Evolutionary conservation across 2,329 filamentous ascomycete genomes (phyloP), one percentile per base, ranked within the genome.

Genomic region (Mariannaea elegans): DNA sequence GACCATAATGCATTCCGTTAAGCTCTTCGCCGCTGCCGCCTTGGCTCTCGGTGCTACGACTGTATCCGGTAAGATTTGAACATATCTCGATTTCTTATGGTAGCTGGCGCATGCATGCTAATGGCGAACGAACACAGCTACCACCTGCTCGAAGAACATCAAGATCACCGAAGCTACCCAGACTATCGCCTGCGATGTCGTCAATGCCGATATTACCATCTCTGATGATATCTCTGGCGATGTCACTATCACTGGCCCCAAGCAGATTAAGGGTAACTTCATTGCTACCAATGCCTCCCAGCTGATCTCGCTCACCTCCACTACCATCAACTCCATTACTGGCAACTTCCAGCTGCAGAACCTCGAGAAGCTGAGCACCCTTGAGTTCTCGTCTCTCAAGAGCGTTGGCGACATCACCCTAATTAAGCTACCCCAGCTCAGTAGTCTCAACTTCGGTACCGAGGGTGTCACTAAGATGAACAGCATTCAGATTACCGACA

Each of bases 401-500:
- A 79, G 79, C 31, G 88, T 96, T 63, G 84, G 86, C 66, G 78
- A 79, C 58, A 89, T 98, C 75, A 78, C 84, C 67, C 94, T 91
- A 84, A 81, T 84, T 59, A 90, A 90, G 67, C 86, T 97, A 39
- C 89, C 89, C 63, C 81, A 77, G 73, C 84, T 81, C 75, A 85
- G 78, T 59, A 67, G 70, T 42, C 70, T 85, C 32, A 78, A 76
- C 32, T 82, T 87, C 67, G 82, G 82, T 65, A 80, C 77, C 57
- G 72, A 79, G 13, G 81, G 82, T 72, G 82, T 98, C 71, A 87
- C 84, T 70, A 81, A 87, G 76, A 91, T 91, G 61, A 80, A 80
- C 65, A 84, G 80, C 64, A 85, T 99, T 69, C 79, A 81, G 68
- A 94, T 99, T 75, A 86, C 88, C 78, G 95, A 99, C 82, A 99